These are phyloP conservation scores for Purshia tridentata DNA, from an alignment of 306 rosid species.

Conservation along the genomic window DNA sequence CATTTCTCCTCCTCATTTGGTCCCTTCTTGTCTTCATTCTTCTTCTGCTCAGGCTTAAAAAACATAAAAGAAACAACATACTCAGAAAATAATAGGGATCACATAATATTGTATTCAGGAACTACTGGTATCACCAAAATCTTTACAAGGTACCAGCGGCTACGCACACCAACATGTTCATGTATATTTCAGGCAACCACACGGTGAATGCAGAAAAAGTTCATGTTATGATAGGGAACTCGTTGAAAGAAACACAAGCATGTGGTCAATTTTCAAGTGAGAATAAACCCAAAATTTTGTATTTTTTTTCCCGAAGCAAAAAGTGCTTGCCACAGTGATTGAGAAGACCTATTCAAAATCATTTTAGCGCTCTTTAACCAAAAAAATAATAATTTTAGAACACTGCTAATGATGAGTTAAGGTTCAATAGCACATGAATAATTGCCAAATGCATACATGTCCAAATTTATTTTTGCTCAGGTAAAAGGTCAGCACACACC, in stretches of 20 bases:
- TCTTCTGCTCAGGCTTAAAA: constrained; percentile 59
- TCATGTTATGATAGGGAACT: background rate
- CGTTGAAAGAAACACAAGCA: background rate
- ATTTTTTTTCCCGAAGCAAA: too few relatives aligned
- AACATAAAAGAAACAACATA: constrained; percentile 21
- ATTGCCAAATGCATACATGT: background rate
- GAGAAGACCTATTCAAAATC: background rate
- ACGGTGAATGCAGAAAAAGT: background rate
- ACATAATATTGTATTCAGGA: background rate
- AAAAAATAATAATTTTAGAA: background rate
- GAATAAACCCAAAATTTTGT: too few relatives aligned
- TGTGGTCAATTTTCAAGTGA: background rate
- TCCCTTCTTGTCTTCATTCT: constrained; percentile 66
- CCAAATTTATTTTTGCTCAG: background rate
- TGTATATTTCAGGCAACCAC: background rate
- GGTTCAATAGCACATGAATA: background rate
- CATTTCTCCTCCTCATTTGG: constrained; percentile 65
- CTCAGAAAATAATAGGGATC: constrained; percentile 21
- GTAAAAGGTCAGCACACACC: background rate
- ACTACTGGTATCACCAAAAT: constrained; percentile 19
- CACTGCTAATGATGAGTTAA: background rate
- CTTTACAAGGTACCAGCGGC: background rate
- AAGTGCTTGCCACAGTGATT: background rate
- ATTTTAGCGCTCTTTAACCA: background rate
- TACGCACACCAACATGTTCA: background rate